These are phyloP conservation scores for Parathielavia hyrcaniae DNA, from an alignment of 495 filamentous ascomycete genomes.

Conservation along the genomic window DNA sequence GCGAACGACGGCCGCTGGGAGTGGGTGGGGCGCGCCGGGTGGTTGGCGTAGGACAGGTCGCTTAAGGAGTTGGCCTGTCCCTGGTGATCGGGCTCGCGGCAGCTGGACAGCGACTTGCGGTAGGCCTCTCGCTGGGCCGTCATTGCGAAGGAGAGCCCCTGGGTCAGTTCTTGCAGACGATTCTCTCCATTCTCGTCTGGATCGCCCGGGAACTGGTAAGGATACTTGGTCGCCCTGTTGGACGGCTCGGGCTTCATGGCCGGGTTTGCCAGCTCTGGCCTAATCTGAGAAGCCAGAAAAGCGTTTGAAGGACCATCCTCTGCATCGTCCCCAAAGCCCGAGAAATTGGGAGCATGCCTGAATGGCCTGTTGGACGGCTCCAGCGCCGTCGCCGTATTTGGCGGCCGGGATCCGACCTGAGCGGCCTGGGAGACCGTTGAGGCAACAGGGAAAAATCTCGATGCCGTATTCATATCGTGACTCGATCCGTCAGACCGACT, in stretches of 20 bases:
- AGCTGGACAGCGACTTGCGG: constrained; percentile 31
- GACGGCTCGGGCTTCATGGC: neutral
- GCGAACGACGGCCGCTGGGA: constrained; percentile 28
- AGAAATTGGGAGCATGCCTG: neutral
- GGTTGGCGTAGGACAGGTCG: constrained; percentile 14
- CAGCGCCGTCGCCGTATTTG: neutral
- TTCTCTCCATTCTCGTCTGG: neutral
- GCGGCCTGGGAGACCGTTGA: constrained; percentile 22
- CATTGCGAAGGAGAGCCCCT: neutral
- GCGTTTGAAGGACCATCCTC: constrained; percentile 3
- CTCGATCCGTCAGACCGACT: constrained; percentile 29
- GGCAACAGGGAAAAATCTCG: constrained; percentile 38
- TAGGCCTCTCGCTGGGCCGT: constrained; percentile 10
- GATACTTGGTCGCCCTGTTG: neutral
- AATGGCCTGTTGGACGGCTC: neutral
- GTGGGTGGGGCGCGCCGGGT: constrained; percentile 4
- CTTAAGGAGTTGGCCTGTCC: constrained; percentile 11
- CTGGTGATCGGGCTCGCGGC: constrained; percentile 29
- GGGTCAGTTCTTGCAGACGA: constrained; percentile 4
- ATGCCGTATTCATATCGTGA: constrained; percentile 37
- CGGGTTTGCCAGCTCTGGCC: neutral
- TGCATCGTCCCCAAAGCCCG: constrained; percentile 13
- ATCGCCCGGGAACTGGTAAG: neutral
- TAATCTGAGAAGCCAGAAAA: neutral
- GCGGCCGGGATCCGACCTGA: constrained; percentile 13